phyloP scores from a whole-genome alignment of 169 alveolate genomes.

The Fabrea salina region DNA sequence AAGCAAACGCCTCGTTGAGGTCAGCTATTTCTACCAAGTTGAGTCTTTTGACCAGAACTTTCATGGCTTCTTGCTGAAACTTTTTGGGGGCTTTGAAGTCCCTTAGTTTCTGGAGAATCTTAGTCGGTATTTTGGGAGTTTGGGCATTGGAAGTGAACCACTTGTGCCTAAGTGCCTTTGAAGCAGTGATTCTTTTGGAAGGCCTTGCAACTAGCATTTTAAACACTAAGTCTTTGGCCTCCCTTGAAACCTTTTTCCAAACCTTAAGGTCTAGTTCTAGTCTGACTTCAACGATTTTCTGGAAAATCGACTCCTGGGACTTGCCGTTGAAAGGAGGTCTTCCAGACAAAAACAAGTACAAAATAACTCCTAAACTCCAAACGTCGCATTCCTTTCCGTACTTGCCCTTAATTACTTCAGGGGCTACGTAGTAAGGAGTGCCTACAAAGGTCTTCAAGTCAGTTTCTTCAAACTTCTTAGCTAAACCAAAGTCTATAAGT shows the following conservation, averaged over 20 bases:
- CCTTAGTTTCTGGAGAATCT: neutral
- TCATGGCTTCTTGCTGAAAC: neutral
- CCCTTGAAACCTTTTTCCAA: constrained; percentile 39
- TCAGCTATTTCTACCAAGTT: neutral
- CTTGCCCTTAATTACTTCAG: constrained; percentile 72
- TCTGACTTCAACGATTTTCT: constrained; percentile 48
- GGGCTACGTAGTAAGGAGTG: constrained; percentile 78
- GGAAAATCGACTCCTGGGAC: constrained; percentile 29
- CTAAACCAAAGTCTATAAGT: constrained; percentile 59
- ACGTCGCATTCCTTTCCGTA: constrained; percentile 63
- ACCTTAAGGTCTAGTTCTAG: constrained; percentile 35
- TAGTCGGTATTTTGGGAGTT: too few relatives aligned
- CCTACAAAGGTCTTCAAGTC: constrained; percentile 20
- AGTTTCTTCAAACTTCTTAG: neutral
- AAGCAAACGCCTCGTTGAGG: constrained; percentile 14
- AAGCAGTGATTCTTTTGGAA: constrained; percentile 40
- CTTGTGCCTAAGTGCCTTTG: constrained; percentile 42
- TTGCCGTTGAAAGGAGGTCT: constrained; percentile 70
- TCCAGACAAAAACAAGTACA: constrained; percentile 63
- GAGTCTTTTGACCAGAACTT: neutral
- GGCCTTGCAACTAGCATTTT: too few relatives aligned
- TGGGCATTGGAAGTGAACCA: too few relatives aligned
- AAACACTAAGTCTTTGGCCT: constrained; percentile 59
- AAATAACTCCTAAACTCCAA: too few relatives aligned
- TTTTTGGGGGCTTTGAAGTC: neutral